Conservation (phyloP, 768 basidiomycete species). For the Tricholoma hemisulphureum region DNA sequence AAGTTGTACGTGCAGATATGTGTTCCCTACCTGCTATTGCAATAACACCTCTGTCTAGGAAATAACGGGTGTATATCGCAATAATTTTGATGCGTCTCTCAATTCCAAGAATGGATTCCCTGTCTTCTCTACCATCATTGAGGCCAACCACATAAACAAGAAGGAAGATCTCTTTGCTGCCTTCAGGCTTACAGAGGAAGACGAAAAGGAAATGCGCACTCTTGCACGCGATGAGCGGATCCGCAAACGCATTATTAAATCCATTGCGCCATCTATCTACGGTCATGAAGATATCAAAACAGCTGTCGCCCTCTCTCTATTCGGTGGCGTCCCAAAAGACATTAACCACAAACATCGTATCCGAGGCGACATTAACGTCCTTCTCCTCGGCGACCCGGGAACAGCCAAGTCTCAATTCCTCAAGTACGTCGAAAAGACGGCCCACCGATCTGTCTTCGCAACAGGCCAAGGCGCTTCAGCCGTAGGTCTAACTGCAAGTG, state of each 20-base stretch:
- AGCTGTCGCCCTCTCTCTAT: slow-evolving; percentile 90
- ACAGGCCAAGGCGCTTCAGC: slow-evolving; percentile 98
- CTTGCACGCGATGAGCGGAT: slow-evolving; percentile 92
- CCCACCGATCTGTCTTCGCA: slow-evolving; percentile 95
- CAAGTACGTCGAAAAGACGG: slow-evolving; percentile 99
- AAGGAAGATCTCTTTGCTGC: slow-evolving; percentile 99
- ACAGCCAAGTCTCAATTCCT: slow-evolving; percentile 99
- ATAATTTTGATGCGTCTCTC: slow-evolving; percentile 97
- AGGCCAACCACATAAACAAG: slow-evolving; percentile 98
- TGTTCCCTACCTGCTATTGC: slow-evolving; percentile 8
- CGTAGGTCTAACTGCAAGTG: slow-evolving; percentile 97
- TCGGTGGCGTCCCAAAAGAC: slow-evolving; percentile 92
- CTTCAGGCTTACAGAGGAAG: slow-evolving; percentile 94
- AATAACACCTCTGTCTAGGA: slow-evolving; percentile 53
- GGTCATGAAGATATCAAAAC: slow-evolving; percentile 99
- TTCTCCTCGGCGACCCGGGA: slow-evolving; percentile 95
- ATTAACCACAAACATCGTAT: slow-evolving; percentile 96
- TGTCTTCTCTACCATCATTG: slow-evolving; percentile 96
- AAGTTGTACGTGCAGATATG: slow-evolving; percentile 65
- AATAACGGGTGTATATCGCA: slow-evolving; percentile 96
- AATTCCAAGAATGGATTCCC: slow-evolving; percentile 99
- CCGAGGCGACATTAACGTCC: slow-evolving; percentile 96
- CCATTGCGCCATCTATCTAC: slow-evolving; percentile 98
- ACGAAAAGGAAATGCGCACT: slow-evolving; percentile 86
- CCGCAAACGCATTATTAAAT: slow-evolving; percentile 96